phyloP scores from a whole-genome alignment of 345 rosid species.

The Hirschfeldia incana region DNA sequence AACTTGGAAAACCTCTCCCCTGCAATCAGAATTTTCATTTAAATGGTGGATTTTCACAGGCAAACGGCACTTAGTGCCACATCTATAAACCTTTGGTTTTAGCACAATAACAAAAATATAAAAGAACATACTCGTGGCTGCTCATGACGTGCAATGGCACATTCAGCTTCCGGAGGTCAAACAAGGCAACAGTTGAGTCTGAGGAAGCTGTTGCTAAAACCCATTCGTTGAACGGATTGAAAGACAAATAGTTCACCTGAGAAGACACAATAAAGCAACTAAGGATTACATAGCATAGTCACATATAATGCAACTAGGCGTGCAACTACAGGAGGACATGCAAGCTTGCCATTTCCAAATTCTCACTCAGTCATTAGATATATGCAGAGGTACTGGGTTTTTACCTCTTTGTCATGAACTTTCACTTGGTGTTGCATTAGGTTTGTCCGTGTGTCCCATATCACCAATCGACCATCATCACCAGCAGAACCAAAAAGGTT shows the following conservation, averaged over 20 bases:
- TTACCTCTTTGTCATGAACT: conserved; percentile 89
- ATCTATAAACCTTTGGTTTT: not conserved
- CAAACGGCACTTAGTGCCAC: not conserved
- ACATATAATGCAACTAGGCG: not conserved
- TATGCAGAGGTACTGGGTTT: not conserved
- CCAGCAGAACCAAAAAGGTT: conserved; percentile 82
- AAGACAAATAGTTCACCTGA: conserved; percentile 82
- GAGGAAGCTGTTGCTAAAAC: conserved; percentile 91
- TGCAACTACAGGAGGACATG: not conserved
- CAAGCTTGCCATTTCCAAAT: not conserved
- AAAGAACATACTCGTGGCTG: conserved; percentile 62
- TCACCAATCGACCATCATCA: conserved; percentile 78
- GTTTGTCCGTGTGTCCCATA: conserved; percentile 87
- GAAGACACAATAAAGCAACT: not conserved
- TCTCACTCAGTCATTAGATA: not conserved
- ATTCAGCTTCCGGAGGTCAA: conserved; percentile 74
- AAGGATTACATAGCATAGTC: not conserved
- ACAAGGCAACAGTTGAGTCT: conserved; percentile 76
- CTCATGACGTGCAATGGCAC: conserved; percentile 41
- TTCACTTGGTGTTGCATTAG: conserved; percentile 60
- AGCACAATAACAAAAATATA: too few species aligned
- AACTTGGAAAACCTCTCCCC: conserved; percentile 84
- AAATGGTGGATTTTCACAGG: not conserved
- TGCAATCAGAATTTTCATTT: not conserved
- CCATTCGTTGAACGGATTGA: conserved; percentile 87